These are phyloP conservation scores for Zygotorulaspora chibaensis DNA, from an alignment of 805 yeast species.

Conservation along the genomic window DNA sequence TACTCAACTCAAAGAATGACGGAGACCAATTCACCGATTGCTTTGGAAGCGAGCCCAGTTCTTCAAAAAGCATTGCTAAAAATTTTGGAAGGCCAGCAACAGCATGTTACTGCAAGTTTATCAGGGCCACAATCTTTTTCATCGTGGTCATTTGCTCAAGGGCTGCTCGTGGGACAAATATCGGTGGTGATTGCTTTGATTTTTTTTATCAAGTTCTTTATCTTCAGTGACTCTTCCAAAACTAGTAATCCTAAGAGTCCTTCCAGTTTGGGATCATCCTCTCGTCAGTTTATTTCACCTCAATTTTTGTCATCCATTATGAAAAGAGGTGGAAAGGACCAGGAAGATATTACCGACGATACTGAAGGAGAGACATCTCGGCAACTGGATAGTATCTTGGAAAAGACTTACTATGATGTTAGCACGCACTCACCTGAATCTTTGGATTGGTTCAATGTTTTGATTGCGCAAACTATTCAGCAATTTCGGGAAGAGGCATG, in stretches of 20 bases:
- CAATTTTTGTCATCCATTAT: constrained; percentile 25
- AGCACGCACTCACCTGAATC: constrained; percentile 84
- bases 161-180: constrained; percentile 66
- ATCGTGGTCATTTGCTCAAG: constrained; percentile 72
- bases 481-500: constrained; percentile 89
- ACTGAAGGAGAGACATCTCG: constrained; percentile 19
- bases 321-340: constrained; percentile 32
- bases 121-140: constrained; percentile 15
- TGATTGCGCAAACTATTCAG: constrained; percentile 84
- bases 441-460: constrained; percentile 93
- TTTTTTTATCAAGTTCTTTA: constrained; percentile 68
- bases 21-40: not conserved
- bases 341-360: constrained; percentile 21
- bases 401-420: constrained; percentile 90
- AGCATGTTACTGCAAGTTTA: not conserved
- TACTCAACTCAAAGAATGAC: too few relatives aligned
- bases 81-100: constrained; percentile 5
- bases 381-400: constrained; percentile 54
- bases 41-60: not conserved
- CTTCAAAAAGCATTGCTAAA: constrained; percentile 1
- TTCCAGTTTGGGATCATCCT: constrained; percentile 11
- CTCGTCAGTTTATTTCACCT: constrained; percentile 15
- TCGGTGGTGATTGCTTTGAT: constrained; percentile 61
- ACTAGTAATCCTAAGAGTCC: constrained; percentile 32
- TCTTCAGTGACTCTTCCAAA: constrained; percentile 60